phyloP scores from a whole-genome alignment of 768 basidiomycete genomes.

The Podaxis rugospora region DNA sequence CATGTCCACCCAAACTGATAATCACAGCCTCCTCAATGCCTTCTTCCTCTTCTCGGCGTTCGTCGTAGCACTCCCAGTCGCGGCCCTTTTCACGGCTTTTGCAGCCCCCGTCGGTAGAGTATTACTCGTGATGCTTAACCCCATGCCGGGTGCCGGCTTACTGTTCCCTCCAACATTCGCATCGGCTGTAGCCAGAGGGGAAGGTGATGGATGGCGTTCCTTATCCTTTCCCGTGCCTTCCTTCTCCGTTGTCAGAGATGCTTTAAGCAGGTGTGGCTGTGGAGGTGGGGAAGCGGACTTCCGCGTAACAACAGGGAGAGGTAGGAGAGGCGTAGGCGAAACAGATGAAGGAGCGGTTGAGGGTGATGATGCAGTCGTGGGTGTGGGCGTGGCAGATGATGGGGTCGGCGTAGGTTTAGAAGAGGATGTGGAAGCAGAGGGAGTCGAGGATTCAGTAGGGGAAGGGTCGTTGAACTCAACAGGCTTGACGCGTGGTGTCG shows the following conservation, averaged over 20 bases:
- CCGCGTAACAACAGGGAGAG: conserved; percentile 37
- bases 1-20: neutral
- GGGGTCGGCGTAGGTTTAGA: conserved; percentile 20
- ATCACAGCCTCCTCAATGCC: conserved; percentile 71
- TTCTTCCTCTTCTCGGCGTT: conserved; percentile 85
- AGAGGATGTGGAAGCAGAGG: conserved; percentile 18
- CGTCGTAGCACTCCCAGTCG: conserved; percentile 43
- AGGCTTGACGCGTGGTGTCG: conserved; percentile 72
- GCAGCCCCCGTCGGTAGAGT: conserved; percentile 29
- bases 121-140: conserved; percentile 29
- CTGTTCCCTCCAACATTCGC: conserved; percentile 49
- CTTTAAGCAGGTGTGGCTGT: conserved; percentile 33
- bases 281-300: conserved; percentile 43
- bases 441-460: conserved; percentile 6
- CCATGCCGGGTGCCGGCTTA: conserved; percentile 28
- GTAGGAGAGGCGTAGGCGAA: conserved; percentile 22
- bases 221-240: conserved; percentile 35
- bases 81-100: conserved; percentile 69
- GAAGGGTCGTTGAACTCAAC: conserved; percentile 61
- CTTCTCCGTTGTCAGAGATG: conserved; percentile 35
- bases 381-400: conserved; percentile 14
- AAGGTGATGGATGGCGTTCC: conserved; percentile 64
- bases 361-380: conserved; percentile 17
- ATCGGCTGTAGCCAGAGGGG: conserved; percentile 68
- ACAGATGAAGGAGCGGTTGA: conserved; percentile 23